phyloP scores from a whole-genome alignment of 1,139 yeast genomes.

The Yamadazyma diospyri region DNA sequence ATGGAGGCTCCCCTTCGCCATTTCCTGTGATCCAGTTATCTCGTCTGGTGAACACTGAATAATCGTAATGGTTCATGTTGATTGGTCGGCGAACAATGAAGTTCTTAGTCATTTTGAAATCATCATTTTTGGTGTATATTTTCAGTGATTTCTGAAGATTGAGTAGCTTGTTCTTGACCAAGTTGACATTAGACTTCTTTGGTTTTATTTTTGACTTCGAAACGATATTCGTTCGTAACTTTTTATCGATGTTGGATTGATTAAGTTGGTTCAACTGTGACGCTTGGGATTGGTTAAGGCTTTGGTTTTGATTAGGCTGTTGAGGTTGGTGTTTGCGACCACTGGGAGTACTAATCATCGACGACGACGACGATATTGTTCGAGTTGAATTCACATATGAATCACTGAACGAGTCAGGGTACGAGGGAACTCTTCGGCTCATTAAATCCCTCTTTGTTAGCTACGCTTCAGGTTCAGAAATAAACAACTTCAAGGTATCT shows the following conservation, averaged over 20 bases:
- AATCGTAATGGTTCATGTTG: constrained; percentile 22
- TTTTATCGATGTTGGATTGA: constrained; percentile 1
- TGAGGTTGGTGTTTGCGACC: constrained; percentile 24
- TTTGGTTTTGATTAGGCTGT: constrained; percentile 8
- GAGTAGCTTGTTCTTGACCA: constrained; percentile 27
- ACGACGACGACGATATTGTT: constrained; percentile 29
- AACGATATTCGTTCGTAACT: constrained; percentile 10
- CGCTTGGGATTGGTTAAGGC: not conserved
- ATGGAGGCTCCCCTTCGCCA: constrained; percentile 18
- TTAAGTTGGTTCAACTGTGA: constrained; percentile 9
- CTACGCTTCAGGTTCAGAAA: no score
- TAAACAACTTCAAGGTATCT: no score
- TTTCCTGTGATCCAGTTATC: constrained; percentile 11
- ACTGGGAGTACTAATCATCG: constrained; percentile 34
- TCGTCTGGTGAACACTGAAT: constrained; percentile 24
- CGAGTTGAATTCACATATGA: constrained; percentile 23
- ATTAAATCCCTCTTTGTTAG: no score
- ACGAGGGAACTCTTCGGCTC: constrained; percentile 19
- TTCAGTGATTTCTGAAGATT: constrained; percentile 27
- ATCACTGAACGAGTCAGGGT: constrained; percentile 17
- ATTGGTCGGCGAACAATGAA: constrained; percentile 19
- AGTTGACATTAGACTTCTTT: constrained; percentile 21
- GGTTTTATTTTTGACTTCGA: constrained; percentile 13
- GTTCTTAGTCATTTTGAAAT: constrained; percentile 11
- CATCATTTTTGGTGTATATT: constrained; percentile 13